Conservation (phyloP, 495 filamentous ascomycete species). For the Penicillium goetzii region DNA sequence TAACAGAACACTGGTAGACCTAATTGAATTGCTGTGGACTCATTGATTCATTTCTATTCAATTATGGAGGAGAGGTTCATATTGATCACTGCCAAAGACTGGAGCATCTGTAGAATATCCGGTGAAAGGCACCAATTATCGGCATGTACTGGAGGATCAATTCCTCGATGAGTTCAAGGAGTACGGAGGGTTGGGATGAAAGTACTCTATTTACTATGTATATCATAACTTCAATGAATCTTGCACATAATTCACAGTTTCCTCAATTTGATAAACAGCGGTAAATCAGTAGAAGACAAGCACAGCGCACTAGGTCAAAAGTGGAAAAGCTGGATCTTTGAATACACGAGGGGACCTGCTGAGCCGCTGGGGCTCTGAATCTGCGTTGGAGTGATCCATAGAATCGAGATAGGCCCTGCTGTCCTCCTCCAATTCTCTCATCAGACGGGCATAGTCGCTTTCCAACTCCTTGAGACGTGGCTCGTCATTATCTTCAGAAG, state of each 20-base stretch:
- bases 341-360: slow-evolving; percentile 1
- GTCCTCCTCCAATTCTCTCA: neutral
- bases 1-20: too few relatives aligned
- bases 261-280: neutral
- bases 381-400: neutral
- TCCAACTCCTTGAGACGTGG: neutral
- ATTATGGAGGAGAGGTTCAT: too few relatives aligned
- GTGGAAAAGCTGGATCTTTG: neutral
- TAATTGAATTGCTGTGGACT: too few relatives aligned
- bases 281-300: neutral
- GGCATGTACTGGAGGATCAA: too few relatives aligned
- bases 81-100: too few relatives aligned
- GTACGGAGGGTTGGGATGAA: neutral
- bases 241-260: neutral
- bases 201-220: neutral
- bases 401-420: neutral
- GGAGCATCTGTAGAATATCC: too few relatives aligned
- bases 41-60: too few relatives aligned
- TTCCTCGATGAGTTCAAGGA: neutral
- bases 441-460: neutral
- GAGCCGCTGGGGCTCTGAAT: neutral
- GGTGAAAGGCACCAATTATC: too few relatives aligned
- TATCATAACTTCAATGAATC: neutral
- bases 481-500: neutral
- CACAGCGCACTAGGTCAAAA: neutral